Percentiles rank a stretch among this genome's conserved stretches.
phyloP scores from a whole-genome alignment of 345 rosid species.

The Eucalyptus dawsonii region DNA sequence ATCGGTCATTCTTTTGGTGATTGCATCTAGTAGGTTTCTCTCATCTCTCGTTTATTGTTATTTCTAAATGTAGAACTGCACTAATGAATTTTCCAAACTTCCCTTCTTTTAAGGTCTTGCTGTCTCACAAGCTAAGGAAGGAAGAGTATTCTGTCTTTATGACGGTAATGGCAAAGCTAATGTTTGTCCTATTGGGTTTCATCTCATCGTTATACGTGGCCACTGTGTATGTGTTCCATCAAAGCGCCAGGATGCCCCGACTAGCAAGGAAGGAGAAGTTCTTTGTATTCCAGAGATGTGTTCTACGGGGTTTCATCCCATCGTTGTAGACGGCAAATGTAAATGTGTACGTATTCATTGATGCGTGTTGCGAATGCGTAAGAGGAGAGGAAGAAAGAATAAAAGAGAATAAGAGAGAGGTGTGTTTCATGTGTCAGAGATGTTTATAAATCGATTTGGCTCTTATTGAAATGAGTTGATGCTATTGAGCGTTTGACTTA shows the following conservation, averaged over 20 bases:
- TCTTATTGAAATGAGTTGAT: background rate
- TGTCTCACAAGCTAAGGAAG: background rate
- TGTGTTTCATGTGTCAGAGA: background rate
- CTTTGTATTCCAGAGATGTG: background rate
- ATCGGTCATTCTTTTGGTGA: background rate
- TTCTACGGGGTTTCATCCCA: rapidly evolving
- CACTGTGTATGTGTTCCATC: background rate
- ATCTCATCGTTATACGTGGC: background rate
- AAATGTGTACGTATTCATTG: background rate
- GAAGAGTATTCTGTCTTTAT: background rate
- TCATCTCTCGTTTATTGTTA: background rate
- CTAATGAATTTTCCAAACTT: background rate
- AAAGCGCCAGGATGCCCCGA: background rate
- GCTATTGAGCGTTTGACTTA: background rate
- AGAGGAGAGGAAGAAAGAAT: background rate
- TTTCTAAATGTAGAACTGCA: background rate
- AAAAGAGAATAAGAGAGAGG: background rate
- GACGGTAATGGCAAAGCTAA: background rate
- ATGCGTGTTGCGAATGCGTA: background rate
- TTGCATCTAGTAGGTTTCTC: background rate
- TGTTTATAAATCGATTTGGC: background rate
- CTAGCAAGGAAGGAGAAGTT: too few relatives aligned
- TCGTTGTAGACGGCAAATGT: background rate
- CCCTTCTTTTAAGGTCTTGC: background rate
- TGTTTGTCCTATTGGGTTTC: background rate